Evolutionary conservation across 2,329 filamentous ascomycete genomes (phyloP), one percentile per base, ranked within the genome.

Genomic region (Colletotrichum truncatum): DNA sequence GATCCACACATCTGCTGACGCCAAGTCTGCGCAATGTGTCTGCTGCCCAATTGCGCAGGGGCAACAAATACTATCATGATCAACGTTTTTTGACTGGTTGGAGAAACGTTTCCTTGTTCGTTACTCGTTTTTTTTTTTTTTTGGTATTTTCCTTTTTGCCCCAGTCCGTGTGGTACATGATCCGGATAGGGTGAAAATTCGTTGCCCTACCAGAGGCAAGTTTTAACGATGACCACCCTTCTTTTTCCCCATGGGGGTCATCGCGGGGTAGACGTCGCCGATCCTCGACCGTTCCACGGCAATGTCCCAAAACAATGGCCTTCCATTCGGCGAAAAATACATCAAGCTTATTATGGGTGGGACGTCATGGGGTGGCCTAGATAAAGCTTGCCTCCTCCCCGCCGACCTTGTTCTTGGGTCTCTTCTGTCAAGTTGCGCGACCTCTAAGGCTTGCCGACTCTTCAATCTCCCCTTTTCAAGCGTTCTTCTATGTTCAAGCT

Each of bases 1-100:
- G 41, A 62, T 65, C 62, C 62, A 65, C 62, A 62, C 57, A 62
- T 65, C 57, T 65, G 62, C 62, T 65, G 62, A 65, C 57, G 62
- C 62, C 62, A 62, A 65, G 62, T 57, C 54, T 57, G 26, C 39
- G 14, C 21, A 30, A 25, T 43, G 38, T 60, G 21, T 59, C 49
- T 39, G 38, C 62, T 62, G 43, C 41, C 62, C 57, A 62, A 62
- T 30, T 62, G 28, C 34, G 23, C 43, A 56, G 49, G 62, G 62
- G 34, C 36, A n/a, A 16, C 3, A 46, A 36, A 34, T 11, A 23
- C n/a, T 39, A 21, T 41, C 49, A 39, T 26, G 49, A 53, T 28
- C 25, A 30, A 26, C 41, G 16, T 21, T 8, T 38, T 21, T 38
- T n/a, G 32, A 36, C 6, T 36, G 49, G 49, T 38, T 53, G 32